Evolutionary conservation across 192 early-diverging fungal genomes (phyloP).

Genomic region (Coemansia sp.): DNA sequence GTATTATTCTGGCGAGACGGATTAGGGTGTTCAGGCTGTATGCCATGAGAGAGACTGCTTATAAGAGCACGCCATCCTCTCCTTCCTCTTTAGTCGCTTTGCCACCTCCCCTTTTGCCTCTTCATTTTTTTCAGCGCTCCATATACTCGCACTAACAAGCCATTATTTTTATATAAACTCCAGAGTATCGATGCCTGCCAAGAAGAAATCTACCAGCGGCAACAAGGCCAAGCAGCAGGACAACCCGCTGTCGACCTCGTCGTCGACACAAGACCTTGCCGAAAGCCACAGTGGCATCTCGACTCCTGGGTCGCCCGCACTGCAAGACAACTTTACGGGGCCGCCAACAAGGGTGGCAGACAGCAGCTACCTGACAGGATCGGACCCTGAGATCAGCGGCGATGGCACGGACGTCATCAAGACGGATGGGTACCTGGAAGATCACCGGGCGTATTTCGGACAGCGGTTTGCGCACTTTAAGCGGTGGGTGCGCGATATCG

Average conservation of each 20-base stretch:
- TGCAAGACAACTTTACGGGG: slow-evolving; percentile 9
- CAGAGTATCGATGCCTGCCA: slow-evolving; percentile 21
- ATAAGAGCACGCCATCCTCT: slow-evolving; percentile 1
- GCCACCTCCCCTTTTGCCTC: background rate
- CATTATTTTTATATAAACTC: slow-evolving; percentile 1
- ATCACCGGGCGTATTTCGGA: slow-evolving; percentile 61
- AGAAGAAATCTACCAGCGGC: slow-evolving; percentile 22
- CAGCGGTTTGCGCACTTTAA: slow-evolving; percentile 60
- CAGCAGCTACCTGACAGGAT: slow-evolving; percentile 21
- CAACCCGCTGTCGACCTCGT: slow-evolving; percentile 1
- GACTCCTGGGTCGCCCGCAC: slow-evolving; percentile 5
- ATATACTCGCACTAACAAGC: background rate
- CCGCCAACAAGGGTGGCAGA: slow-evolving; percentile 12
- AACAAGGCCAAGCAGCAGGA: slow-evolving; percentile 15
- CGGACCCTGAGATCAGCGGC: slow-evolving; percentile 39
- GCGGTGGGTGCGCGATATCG: slow-evolving; percentile 71
- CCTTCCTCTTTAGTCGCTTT: background rate
- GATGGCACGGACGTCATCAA: slow-evolving; percentile 67
- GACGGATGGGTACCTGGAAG: slow-evolving; percentile 78
- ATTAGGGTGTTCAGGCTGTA: background rate
- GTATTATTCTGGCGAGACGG: background rate
- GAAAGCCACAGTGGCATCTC: background rate
- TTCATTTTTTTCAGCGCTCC: background rate
- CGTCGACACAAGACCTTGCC: slow-evolving; percentile 1
- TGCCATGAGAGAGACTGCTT: background rate